Conservation (phyloP, 768 basidiomycete genomes). For the Galerina marginata region DNA sequence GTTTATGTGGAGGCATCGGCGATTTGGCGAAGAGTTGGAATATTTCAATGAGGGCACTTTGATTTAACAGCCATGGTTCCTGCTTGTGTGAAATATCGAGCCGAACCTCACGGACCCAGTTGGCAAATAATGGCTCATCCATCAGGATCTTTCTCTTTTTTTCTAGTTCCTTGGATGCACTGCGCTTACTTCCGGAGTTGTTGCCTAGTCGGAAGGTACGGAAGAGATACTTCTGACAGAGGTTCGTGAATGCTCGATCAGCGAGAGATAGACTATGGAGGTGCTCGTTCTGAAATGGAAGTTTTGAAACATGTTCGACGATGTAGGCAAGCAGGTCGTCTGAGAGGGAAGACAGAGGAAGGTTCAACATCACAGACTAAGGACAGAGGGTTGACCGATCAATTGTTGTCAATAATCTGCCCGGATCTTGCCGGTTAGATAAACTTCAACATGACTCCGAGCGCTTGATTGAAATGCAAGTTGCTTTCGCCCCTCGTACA, state of each 20-base stretch:
- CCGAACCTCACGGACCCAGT: background rate
- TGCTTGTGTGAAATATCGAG: background rate
- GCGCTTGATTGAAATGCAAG: no score
- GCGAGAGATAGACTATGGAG: slow-evolving; percentile 13
- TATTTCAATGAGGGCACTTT: slow-evolving; percentile 3
- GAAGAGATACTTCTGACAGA: slow-evolving; percentile 9
- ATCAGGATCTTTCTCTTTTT: background rate
- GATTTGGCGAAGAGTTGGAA: slow-evolving; percentile 3
- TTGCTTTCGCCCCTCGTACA: no score
- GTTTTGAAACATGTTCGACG: slow-evolving; percentile 10
- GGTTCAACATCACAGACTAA: slow-evolving; percentile 9
- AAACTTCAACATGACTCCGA: no score
- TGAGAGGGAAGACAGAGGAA: slow-evolving; percentile 15
- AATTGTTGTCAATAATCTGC: no score
- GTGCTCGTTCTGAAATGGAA: background rate
- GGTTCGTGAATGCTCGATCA: slow-evolving; percentile 16
- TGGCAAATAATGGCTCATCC: background rate
- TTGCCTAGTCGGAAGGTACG: background rate
- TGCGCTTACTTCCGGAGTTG: background rate
- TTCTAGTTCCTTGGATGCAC: background rate
- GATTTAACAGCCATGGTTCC: slow-evolving; percentile 1
- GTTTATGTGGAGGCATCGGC: slow-evolving; percentile 6
- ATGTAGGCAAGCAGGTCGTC: slow-evolving; percentile 9
- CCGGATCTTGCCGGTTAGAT: no score
- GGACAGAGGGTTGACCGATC: background rate